Conservation (phyloP, 352 stramenopile species). For the Pythium grandisporangium region DNA sequence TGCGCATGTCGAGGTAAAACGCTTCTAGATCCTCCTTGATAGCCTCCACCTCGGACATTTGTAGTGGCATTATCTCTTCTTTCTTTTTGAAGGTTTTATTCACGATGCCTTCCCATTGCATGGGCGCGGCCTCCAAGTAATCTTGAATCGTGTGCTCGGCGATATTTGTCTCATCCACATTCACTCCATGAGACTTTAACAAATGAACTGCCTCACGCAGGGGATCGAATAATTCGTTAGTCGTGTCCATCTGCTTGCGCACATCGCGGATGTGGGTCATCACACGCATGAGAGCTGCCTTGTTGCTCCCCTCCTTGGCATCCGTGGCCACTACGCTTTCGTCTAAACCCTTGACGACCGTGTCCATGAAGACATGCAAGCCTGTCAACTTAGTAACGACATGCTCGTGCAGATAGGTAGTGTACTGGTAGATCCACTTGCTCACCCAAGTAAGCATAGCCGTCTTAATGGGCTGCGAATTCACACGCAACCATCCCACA, state of each 20-base stretch:
- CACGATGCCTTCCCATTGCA: slow-evolving; percentile 96
- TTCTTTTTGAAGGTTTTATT: slow-evolving; percentile 99
- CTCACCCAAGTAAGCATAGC: slow-evolving; percentile 93
- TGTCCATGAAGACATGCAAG: slow-evolving; percentile 92
- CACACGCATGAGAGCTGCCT: slow-evolving; percentile 94
- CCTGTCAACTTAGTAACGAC: slow-evolving; percentile 84
- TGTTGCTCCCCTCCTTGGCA: too few species aligned
- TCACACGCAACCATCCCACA: slow-evolving; percentile 96
- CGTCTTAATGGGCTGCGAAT: slow-evolving; percentile 96
- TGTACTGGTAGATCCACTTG: slow-evolving; percentile 96
- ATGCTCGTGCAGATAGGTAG: slow-evolving; percentile 89
- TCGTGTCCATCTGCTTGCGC: slow-evolving; percentile 89
- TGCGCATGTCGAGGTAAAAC: slow-evolving; percentile 92
- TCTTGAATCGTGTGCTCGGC: slow-evolving; percentile 73
- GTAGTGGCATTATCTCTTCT: slow-evolving; percentile 96
- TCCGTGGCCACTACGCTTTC: slow-evolving; percentile 86
- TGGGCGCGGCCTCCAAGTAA: slow-evolving; percentile 93
- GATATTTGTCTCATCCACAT: slow-evolving; percentile 87
- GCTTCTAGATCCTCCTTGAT: slow-evolving; percentile 92
- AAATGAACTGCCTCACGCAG: slow-evolving; percentile 91
- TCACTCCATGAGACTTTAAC: slow-evolving; percentile 91
- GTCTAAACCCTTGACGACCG: slow-evolving; percentile 85
- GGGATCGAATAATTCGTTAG: slow-evolving; percentile 92
- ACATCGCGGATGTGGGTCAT: slow-evolving; percentile 95
- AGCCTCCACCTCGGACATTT: slow-evolving; percentile 93